A percentile compares a stretch with the other conserved stretches of the same genome.
These are phyloP conservation scores for Musa beccarii DNA, from an alignment of 176 grass and related monocot species.

Conservation along the genomic window DNA sequence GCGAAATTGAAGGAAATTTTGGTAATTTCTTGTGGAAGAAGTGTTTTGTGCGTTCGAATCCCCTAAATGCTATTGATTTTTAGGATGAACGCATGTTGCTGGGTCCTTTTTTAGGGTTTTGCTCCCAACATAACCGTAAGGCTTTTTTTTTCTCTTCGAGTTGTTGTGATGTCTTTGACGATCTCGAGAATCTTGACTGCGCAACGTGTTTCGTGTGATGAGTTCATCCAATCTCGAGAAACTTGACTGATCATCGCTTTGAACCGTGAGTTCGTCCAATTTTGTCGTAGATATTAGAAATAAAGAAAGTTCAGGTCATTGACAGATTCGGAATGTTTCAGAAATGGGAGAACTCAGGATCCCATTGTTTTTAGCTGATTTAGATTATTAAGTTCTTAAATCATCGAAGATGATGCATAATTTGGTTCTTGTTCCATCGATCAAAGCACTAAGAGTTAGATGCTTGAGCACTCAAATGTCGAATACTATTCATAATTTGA, in stretches of 20 bases:
- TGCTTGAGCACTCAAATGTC: constrained; percentile 10
- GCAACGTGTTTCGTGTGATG: background rate
- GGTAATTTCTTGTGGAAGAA: background rate
- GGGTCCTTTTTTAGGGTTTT: background rate
- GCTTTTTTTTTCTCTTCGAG: background rate
- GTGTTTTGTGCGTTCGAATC: background rate
- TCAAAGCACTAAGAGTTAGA: no score
- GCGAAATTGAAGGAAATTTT: background rate
- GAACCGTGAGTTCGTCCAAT: no score
- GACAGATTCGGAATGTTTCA: no score
- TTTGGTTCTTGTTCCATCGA: background rate
- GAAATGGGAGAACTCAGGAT: no score
- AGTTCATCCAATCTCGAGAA: background rate
- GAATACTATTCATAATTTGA: background rate
- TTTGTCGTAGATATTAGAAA: no score
- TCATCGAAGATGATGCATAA: background rate
- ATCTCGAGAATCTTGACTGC: background rate
- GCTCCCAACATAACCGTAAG: background rate
- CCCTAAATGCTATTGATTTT: background rate
- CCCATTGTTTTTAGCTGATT: no score
- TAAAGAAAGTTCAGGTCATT: no score
- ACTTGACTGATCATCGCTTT: no score
- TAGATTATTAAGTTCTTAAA: background rate
- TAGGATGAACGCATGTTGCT: background rate
- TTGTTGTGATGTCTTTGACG: background rate